phyloP scores from a whole-genome alignment of 371 early-diverging fungal species.

The Rhizopus sp. region DNA sequence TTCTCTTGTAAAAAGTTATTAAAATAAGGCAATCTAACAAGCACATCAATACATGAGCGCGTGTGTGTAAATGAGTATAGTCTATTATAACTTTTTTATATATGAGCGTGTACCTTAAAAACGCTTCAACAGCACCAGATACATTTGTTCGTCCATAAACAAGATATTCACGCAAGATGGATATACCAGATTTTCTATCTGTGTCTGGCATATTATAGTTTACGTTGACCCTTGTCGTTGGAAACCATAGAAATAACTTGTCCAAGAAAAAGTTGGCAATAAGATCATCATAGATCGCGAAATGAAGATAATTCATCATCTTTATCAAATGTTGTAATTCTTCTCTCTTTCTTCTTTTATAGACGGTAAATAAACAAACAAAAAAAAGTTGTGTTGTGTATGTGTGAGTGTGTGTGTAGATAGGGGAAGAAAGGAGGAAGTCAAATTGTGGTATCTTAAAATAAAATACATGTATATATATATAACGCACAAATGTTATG shows the following conservation, averaged over 20 bases:
- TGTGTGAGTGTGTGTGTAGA: no score
- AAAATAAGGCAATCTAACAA: constrained; percentile 32
- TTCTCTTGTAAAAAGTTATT: constrained; percentile 18
- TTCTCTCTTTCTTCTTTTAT: background rate
- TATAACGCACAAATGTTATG: no score
- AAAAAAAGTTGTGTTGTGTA: no score
- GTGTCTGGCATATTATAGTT: background rate
- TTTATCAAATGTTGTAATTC: background rate
- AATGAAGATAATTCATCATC: background rate
- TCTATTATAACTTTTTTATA: constrained; percentile 42
- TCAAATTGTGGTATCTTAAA: no score
- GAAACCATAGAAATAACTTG: background rate
- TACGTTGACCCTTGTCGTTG: background rate
- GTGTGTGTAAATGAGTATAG: constrained; percentile 21
- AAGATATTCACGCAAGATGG: background rate
- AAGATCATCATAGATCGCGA: constrained; percentile 4
- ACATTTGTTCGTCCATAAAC: background rate
- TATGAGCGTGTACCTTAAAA: background rate
- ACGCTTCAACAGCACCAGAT: constrained; percentile 10
- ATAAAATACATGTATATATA: no score
- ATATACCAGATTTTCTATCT: background rate
- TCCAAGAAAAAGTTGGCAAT: background rate
- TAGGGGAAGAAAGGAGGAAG: no score
- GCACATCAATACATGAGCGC: no score
- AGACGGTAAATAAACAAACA: background rate